Evolutionary conservation across 2,329 filamentous ascomycete genomes (phyloP).

Genomic region (Coniochaeta sp.): DNA sequence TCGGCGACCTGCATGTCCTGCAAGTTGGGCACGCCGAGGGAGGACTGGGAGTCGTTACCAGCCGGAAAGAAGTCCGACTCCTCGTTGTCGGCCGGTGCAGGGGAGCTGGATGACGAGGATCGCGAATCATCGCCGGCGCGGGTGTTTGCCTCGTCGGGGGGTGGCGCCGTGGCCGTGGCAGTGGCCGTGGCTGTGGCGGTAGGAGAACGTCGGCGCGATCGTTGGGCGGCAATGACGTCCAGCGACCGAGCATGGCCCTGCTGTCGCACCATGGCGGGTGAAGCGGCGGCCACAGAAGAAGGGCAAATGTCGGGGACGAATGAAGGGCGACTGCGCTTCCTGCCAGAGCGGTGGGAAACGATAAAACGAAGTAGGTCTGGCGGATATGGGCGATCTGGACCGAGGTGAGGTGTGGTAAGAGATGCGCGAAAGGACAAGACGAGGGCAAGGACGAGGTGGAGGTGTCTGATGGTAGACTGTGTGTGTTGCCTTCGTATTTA

Average conservation of each 20-base stretch:
- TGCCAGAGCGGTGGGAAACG: neutral
- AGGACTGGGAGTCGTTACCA: conserved; percentile 90
- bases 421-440: no score
- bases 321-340: no score
- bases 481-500: no score
- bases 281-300: conserved; percentile 1
- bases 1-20: conserved; percentile 66
- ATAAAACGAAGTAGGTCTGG: no score
- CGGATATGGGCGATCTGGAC: no score
- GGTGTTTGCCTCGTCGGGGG: conserved; percentile 14
- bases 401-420: no score
- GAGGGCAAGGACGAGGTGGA: no score
- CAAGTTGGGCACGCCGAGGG: conserved; percentile 72
- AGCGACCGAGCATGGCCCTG: conserved; percentile 17
- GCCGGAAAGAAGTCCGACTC: conserved; percentile 90
- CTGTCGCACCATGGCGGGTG: conserved; percentile 15
- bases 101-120: conserved; percentile 65
- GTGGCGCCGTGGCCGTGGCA: conserved; percentile 11
- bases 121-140: conserved; percentile 39
- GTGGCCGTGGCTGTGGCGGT: neutral
- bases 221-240: conserved; percentile 17
- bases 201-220: conserved; percentile 3
- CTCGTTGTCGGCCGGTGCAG: conserved; percentile 70
- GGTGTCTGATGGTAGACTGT: no score
- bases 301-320: no score